These are phyloP conservation scores for Saccharomycopsis babjevae DNA, from an alignment of 805 yeast genomes.

Conservation along the genomic window DNA sequence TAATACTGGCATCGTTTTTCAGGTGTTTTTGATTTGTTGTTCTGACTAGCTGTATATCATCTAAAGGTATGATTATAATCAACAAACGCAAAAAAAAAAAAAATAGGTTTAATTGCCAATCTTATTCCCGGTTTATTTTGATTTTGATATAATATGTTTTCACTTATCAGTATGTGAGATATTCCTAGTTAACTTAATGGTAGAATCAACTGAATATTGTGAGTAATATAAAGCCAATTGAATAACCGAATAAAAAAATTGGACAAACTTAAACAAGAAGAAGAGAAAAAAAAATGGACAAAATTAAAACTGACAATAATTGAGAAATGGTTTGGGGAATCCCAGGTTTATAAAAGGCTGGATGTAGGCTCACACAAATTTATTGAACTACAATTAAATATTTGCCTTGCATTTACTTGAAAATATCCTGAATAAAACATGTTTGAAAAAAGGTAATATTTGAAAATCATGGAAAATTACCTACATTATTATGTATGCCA, in stretches of 20 bases:
- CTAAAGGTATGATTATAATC: neutral
- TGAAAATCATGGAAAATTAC: neutral
- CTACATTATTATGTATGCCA: neutral
- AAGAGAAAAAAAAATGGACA: neutral
- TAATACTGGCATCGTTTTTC: neutral
- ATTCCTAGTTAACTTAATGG: too few relatives aligned
- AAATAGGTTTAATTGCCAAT: neutral
- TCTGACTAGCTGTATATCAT: neutral
- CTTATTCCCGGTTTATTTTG: neutral
- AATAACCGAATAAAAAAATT: too few relatives aligned
- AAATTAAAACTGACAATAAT: neutral
- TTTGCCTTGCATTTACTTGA: neutral
- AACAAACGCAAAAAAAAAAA: too few relatives aligned
- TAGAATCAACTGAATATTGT: too few relatives aligned
- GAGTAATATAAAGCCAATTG: too few relatives aligned
- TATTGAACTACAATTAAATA: neutral
- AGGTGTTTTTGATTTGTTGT: neutral
- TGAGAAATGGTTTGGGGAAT: neutral
- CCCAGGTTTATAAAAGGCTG: neutral
- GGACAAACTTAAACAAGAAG: neutral
- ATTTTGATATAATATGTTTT: too few relatives aligned
- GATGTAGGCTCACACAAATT: neutral
- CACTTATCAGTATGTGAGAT: too few relatives aligned
- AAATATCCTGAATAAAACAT: neutral
- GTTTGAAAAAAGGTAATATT: neutral